Evolutionary conservation across 192 early-diverging fungal species (phyloP).

Genomic region (Anaeromyces robustus): DNA sequence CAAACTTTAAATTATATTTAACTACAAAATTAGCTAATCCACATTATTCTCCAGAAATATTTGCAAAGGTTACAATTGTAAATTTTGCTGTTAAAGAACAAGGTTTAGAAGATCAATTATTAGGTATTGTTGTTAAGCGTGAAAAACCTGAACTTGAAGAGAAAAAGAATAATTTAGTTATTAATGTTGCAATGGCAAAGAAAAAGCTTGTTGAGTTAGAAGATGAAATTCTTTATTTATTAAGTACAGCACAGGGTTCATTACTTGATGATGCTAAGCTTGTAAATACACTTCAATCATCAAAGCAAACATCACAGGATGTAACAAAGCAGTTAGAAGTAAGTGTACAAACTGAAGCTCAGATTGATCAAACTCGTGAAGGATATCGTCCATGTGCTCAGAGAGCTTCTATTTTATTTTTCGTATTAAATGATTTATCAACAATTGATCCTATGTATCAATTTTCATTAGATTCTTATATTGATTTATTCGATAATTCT

Average conservation of each 20-base stretch:
- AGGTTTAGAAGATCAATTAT: constrained; percentile 41
- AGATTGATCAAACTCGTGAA: constrained; percentile 40
- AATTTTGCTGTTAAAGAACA: constrained; percentile 49
- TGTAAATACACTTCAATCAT: constrained; percentile 43
- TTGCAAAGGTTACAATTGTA: constrained; percentile 45
- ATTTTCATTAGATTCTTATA: constrained; percentile 41
- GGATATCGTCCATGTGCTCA: constrained; percentile 40
- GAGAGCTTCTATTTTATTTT: constrained; percentile 41
- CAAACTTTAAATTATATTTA: constrained; percentile 39
- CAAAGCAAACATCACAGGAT: constrained; percentile 38
- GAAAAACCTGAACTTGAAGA: constrained; percentile 46
- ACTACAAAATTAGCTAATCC: constrained; percentile 45
- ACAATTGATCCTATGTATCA: constrained; percentile 47
- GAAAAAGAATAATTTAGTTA: constrained; percentile 36
- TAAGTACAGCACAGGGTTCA: constrained; percentile 49
- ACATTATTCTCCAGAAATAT: constrained; percentile 39
- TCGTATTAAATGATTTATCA: constrained; percentile 38
- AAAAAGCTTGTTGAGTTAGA: constrained; percentile 38
- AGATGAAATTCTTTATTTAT: constrained; percentile 37
- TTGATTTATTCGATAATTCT: constrained; percentile 44
- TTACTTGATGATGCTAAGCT: constrained; percentile 43
- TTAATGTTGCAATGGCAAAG: constrained; percentile 39
- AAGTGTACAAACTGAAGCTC: constrained; percentile 46
- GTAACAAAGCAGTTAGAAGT: constrained; percentile 38
- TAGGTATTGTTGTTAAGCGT: constrained; percentile 35